These are phyloP conservation scores for Rhizopogon roseolus DNA, from an alignment of 768 basidiomycete species.

Conservation along the genomic window DNA sequence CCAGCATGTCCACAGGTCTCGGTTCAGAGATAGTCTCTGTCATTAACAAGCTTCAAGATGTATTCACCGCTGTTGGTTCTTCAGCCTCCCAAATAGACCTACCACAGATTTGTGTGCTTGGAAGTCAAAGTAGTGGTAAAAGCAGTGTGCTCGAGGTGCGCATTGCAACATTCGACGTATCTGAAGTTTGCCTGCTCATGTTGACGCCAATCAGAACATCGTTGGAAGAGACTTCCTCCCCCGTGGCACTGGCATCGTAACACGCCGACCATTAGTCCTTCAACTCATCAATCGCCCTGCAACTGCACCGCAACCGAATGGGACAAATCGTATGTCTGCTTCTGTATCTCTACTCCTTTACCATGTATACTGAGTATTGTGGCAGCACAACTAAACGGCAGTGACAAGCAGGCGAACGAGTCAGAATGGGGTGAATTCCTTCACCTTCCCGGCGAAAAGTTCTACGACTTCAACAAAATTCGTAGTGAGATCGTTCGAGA, in stretches of 20 bases:
- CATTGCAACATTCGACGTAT: background rate
- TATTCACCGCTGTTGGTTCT: constrained; percentile 80
- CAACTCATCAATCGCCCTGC: constrained; percentile 90
- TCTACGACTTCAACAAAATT: constrained; percentile 97
- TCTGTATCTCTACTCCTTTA: background rate
- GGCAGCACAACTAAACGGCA: constrained; percentile 32
- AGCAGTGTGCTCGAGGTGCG: constrained; percentile 88
- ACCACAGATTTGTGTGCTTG: constrained; percentile 88
- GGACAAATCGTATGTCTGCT: constrained; percentile 34
- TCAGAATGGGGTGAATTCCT: constrained; percentile 99
- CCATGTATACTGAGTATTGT: constrained; percentile 1
- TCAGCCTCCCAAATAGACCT: constrained; percentile 79
- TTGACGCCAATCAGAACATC: constrained; percentile 63
- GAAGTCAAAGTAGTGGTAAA: constrained; percentile 90
- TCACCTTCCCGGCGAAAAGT: constrained; percentile 94
- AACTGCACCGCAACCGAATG: constrained; percentile 39
- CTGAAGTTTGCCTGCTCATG: constrained; percentile 3
- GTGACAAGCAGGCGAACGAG: constrained; percentile 77
- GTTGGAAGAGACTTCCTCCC: constrained; percentile 98
- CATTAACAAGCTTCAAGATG: constrained; percentile 89
- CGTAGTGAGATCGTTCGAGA: constrained; percentile 94
- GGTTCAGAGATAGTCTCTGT: constrained; percentile 78
- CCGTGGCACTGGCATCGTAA: constrained; percentile 98
- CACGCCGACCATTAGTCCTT: constrained; percentile 89
- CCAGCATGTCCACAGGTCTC: constrained; percentile 51